Percentiles rank a stretch among this genome's conserved stretches.
Conservation (phyloP, 192 early-diverging fungal genomes). For the Pecoramyces ruminantium region DNA sequence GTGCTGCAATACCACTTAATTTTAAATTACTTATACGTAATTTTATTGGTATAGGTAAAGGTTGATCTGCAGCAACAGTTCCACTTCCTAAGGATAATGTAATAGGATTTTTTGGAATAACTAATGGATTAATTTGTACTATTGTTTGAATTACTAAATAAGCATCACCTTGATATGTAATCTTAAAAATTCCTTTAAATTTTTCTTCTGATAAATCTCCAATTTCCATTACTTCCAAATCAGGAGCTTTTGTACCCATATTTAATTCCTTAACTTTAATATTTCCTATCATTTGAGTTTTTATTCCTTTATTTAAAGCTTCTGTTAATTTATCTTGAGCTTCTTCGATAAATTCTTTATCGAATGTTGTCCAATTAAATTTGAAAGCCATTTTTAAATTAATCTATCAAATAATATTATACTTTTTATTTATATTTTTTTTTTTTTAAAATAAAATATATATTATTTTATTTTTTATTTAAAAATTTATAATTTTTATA, state of each 20-base stretch:
- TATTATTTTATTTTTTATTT: no score
- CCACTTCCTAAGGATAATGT: slow-evolving; percentile 38
- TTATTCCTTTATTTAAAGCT: slow-evolving; percentile 87
- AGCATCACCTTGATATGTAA: slow-evolving; percentile 87
- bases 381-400: slow-evolving; percentile 69
- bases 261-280: slow-evolving; percentile 85
- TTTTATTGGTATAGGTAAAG: slow-evolving; percentile 90
- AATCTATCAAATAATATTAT: no score
- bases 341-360: slow-evolving; percentile 66
- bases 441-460: no score
- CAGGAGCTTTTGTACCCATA: slow-evolving; percentile 90
- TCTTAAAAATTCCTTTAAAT: slow-evolving; percentile 89
- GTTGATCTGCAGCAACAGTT: slow-evolving; percentile 76
- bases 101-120: slow-evolving; percentile 10
- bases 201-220: slow-evolving; percentile 84
- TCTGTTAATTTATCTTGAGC: slow-evolving; percentile 70
- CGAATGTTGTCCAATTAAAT: slow-evolving; percentile 91
- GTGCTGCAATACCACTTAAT: slow-evolving; percentile 75
- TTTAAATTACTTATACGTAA: slow-evolving; percentile 76
- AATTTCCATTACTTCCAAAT: slow-evolving; percentile 94
- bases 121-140: slow-evolving; percentile 51
- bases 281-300: slow-evolving; percentile 76
- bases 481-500: no score
- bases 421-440: no score
- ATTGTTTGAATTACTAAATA: slow-evolving; percentile 77